A percentile compares a stretch with the other conserved stretches of the same genome.
These are phyloP conservation scores for barley (Hordeum vulgare) DNA, from an alignment of 176 grass and related monocot species.

Conservation along the genomic window DNA sequence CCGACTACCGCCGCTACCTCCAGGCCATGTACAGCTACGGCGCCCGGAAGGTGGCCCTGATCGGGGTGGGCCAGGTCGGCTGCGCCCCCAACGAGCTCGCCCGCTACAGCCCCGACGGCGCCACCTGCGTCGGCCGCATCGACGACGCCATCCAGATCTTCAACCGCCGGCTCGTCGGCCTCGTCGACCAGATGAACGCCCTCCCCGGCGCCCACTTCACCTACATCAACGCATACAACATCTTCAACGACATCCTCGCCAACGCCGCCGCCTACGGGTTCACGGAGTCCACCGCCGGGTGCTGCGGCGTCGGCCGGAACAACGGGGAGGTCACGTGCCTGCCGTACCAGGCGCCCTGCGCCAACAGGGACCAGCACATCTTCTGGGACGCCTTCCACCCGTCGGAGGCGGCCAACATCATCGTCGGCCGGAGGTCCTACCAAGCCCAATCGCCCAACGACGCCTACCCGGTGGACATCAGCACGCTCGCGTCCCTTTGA, in stretches of 20 bases:
- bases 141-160: slow-evolving; percentile 77
- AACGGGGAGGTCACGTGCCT: slow-evolving; percentile 96
- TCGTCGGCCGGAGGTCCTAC: slow-evolving; percentile 78
- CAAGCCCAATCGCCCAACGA: slow-evolving; percentile 54
- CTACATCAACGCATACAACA: slow-evolving; percentile 80
- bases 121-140: slow-evolving; percentile 59
- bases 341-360: slow-evolving; percentile 72
- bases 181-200: slow-evolving; percentile 76
- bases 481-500: slow-evolving; percentile 59
- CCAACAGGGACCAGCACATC: slow-evolving; percentile 73
- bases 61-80: slow-evolving; percentile 76
- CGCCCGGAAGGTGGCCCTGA: slow-evolving; percentile 79
- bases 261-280: slow-evolving; percentile 44
- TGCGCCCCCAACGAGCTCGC: slow-evolving; percentile 90
- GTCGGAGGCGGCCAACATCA: slow-evolving; percentile 70
- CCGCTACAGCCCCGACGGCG: slow-evolving; percentile 53
- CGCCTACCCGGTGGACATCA: slow-evolving; percentile 80
- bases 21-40: slow-evolving; percentile 72
- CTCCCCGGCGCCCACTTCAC: slow-evolving; percentile 73
- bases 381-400: slow-evolving; percentile 99
- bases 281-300: slow-evolving; percentile 59
- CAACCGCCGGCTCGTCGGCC: slow-evolving; percentile 43
- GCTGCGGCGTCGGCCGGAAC: slow-evolving; percentile 96
- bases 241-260: slow-evolving; percentile 63
- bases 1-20: slow-evolving; percentile 58